Evolutionary conservation across 192 early-diverging fungal species (phyloP), one percentile per base, ranked within the genome.

Genomic region (Umbelopsis vinacea): DNA sequence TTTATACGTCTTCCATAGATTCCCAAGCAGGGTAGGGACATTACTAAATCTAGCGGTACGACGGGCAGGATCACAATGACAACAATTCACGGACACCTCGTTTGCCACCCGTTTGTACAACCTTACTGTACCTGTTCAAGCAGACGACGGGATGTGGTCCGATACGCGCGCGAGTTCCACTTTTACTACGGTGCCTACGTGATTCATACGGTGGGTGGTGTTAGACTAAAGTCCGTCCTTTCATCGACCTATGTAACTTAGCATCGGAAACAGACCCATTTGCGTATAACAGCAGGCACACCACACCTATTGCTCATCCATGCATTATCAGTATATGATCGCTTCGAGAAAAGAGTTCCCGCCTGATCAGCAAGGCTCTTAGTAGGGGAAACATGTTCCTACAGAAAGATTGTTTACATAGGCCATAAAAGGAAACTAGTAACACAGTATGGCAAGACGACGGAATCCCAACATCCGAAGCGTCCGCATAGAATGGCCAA

Each of bases 51-150:
- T 17, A 35, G 57, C 23, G 57, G 33, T 63, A 19, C 57, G 12
- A 63, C 57, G 37, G 57, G 35, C 29, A 63, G 33, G 57, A 63
- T 63, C 57, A 63, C 57, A 63, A 63, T 63, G 57, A 63, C 57
- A 63, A 63, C 57, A 63, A 63, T 63, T 63, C 57, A 63, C 57
- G 57, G 57, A 63, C 57, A 35, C 57, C 6, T 43, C 40, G 40
- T 43, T 63, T 35, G 57, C 57, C 57, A n/a, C 29, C 17, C 57
- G 57, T 37, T 29, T 63, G 26, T 8, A 4, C 57, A 19, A 37
- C 57, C 26, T 14, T 26, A 37, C 33, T 37, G 48, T 50, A 50
- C 48, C 40, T 43, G 40, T 43, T 43, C 40, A 43, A 43, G 40
- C 40, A 43, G 40, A 12, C 53, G 53, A 54, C 53, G 53, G 53